Evolutionary conservation across 352 stramenopile genomes (phyloP), one percentile per base, ranked within the genome.

Genomic region (Globisporangium iwayamae): DNA sequence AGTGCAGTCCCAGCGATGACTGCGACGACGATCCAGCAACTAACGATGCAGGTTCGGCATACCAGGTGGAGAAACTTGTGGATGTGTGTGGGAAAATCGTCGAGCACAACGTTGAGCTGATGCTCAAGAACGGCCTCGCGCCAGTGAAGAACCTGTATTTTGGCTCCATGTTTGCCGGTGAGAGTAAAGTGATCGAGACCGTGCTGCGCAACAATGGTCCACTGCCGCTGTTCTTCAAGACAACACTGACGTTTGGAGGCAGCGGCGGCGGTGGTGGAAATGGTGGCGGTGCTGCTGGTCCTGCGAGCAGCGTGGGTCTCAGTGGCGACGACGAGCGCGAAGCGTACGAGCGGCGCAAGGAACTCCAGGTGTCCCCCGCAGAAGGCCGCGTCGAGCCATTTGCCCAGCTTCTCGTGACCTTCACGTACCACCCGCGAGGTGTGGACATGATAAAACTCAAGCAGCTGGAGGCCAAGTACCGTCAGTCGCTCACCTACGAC

Each of bases 91-190:
- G 85, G 1, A 81, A 47, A 16, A 69, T 97, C 16, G 83, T 98
- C 3, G 81, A 94, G 55, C 93, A 97, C 63, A 93, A 71, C 7
- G 76, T 97, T 0, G 89, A 97, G 65, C 56, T 98, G 4, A 65
- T 97, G 7, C 70, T 83, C 6, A 68, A 72, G 10, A 66, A 79
- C 51, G 72, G 78, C 0, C 59, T 78, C 5, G 72, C 89, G 0
- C 68, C 72, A 2, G 74, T 93, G 4, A 70, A 70, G 5, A 73
- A 56, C 8, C 61, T 96, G 5, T 81, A 81, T 57, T 94, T 96
- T 65, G 85, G 87, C 0, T 81, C 82, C 14, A 65, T 95, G 6
- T 90, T 94, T 56, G 72, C 79, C 0, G 83, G 87, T 2, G 87
- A 94, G 53, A 74, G 48, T 2, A 70, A 71, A 18, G 64, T 67